These are phyloP conservation scores for Lachnellula hyalina DNA, from an alignment of 2,329 filamentous ascomycete genomes.

Conservation along the genomic window DNA sequence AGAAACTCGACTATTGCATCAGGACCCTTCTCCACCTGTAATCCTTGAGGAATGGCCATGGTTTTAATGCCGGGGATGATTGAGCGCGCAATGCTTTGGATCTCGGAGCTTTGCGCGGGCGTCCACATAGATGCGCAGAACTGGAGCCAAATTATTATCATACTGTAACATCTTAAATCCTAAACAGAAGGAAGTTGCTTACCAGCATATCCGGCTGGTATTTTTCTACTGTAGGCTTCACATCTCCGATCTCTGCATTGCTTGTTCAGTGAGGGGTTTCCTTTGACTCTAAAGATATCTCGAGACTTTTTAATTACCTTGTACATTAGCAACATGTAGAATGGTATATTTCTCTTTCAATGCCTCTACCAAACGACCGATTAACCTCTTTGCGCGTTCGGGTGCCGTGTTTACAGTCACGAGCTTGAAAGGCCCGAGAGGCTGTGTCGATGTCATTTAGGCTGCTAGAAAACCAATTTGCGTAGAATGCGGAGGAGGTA, in stretches of 20 bases:
- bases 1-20: slow-evolving; percentile 52
- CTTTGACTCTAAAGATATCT: too few species aligned
- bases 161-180: too few species aligned
- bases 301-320: slow-evolving; percentile 38
- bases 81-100: slow-evolving; percentile 39
- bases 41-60: slow-evolving; percentile 47
- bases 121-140: slow-evolving; percentile 56
- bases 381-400: slow-evolving; percentile 56
- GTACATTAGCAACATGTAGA: slow-evolving; percentile 55
- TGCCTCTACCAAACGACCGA: slow-evolving; percentile 55
- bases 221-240: slow-evolving; percentile 47
- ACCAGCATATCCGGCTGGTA: slow-evolving; percentile 51
- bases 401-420: slow-evolving; percentile 65
- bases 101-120: slow-evolving; percentile 41
- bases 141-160: slow-evolving; percentile 29
- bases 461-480: too few species aligned
- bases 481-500: too few species aligned
- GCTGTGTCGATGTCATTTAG: slow-evolving; percentile 30
- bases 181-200: slow-evolving; percentile 18
- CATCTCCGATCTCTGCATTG: slow-evolving; percentile 37
- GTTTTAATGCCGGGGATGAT: slow-evolving; percentile 44
- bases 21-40: slow-evolving; percentile 48
- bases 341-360: slow-evolving; percentile 61
- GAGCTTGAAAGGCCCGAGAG: slow-evolving; percentile 51
- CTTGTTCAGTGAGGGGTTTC: too few species aligned